A percentile compares a stretch with the other conserved stretches of the same genome.
Evolutionary conservation across 495 filamentous ascomycete species (phyloP).

Genomic region (Lophiostoma macrostomum): DNA sequence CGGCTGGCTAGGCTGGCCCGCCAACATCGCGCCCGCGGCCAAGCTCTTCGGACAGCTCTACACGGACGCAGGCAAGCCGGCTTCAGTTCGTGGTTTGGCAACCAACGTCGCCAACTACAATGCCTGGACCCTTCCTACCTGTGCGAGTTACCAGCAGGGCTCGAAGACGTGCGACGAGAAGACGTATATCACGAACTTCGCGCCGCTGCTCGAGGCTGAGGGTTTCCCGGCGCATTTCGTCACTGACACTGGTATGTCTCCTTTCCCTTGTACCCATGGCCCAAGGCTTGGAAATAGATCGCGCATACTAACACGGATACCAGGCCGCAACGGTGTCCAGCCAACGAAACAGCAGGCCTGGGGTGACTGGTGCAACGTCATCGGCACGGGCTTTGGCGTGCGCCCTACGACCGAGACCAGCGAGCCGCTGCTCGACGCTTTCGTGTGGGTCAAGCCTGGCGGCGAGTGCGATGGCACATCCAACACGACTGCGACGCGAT

Average conservation of each 20-base stretch:
- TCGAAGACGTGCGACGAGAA: constrained; percentile 63
- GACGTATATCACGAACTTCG: constrained; percentile 64
- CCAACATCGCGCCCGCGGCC: constrained; percentile 69
- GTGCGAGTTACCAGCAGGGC: constrained; percentile 47
- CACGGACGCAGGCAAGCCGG: constrained; percentile 60
- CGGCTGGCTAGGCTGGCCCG: constrained; percentile 79
- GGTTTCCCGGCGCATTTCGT: constrained; percentile 75
- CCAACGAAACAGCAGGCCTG: constrained; percentile 55
- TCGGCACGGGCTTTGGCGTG: constrained; percentile 68
- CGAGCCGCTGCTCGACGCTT: constrained; percentile 62
- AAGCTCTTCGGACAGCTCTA: constrained; percentile 64
- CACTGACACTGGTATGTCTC: constrained; percentile 48
- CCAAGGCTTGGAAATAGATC: too few species aligned
- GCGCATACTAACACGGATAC: constrained; percentile 48
- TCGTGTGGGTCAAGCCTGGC: constrained; percentile 81
- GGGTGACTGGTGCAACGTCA: constrained; percentile 84
- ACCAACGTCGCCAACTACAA: constrained; percentile 82
- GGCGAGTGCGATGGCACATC: constrained; percentile 77
- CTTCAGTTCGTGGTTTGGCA: constrained; percentile 64
- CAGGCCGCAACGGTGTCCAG: constrained; percentile 63
- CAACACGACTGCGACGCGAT: constrained; percentile 57
- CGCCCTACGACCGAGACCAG: constrained; percentile 63
- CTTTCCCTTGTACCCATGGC: constrained; percentile 60
- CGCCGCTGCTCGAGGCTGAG: constrained; percentile 53
- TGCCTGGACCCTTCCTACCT: constrained; percentile 36